Base-by-base conservation (phyloP, 257 asterid species). In the Lavandula angustifolia region DNA sequence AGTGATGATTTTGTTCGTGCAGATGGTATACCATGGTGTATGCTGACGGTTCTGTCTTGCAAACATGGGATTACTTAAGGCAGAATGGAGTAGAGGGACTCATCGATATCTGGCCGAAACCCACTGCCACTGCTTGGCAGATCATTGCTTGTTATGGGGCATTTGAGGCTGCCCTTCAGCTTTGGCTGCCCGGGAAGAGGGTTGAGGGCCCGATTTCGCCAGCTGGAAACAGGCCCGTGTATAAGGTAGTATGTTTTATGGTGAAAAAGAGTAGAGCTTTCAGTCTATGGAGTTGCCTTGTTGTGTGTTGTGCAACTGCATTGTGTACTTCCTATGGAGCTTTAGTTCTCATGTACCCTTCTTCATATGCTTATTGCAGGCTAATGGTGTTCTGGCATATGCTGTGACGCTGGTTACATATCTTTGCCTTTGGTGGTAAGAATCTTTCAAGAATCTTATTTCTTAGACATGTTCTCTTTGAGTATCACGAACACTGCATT, bases 21-120 rank as follows among this genome's bases (percentile, higher is more conserved):
- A 92, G 98, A 80, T 92, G 98, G 98, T 92, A 92, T 69, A 87
- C 96, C 22, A 92, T 88, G 94, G 98, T 92, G 48, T 95, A 89
- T 69, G 96, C 98, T 5, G 91, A 92, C 74, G 98, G 98, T 27
- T 92, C 96, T 37, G 72, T 87, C 27, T 51, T 83, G 82, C 92
- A 85, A 73, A 83, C 98, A 14, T 84, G 73, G 66, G 71, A 76
- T 60, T 85, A 78, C 76, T 77, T 92, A 3, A 76, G 71, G 78
- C 81, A 82, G 54, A 70, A 89, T 79, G 98, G 96, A 22, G 73
- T 88, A 17, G 79, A 82, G 65, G 98, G 95, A 17, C 76, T 92
- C 55, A 41, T 84, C 48, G 48, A 78, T 55, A 83, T 92, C 67
- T 92, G 92, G 92, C 98, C 98, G 38, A 83, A 75, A 69, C 98